A percentile compares a stretch with the other conserved stretches of the same genome.
Evolutionary conservation across 139 green algal genomes (phyloP).

Genomic region (Volvox africanus): DNA sequence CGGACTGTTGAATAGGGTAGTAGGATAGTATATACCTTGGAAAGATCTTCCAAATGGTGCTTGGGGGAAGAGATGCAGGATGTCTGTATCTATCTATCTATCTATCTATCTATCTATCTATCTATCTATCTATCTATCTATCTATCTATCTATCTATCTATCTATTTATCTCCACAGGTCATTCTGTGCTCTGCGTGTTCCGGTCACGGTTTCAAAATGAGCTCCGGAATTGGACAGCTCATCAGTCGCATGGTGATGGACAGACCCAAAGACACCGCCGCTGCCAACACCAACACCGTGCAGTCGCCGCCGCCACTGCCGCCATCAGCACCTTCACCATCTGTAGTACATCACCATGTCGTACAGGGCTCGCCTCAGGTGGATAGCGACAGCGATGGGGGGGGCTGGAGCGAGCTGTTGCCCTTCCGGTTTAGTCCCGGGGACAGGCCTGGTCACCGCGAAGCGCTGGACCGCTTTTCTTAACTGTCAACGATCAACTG

Average conservation of each 20-base stretch:
- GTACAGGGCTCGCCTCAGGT: no score
- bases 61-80: no score
- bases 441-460: slow-evolving; percentile 15
- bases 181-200: slow-evolving; percentile 80
- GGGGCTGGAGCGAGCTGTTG: slow-evolving; percentile 19
- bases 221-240: slow-evolving; percentile 64
- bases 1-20: no score
- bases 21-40: no score
- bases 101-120: no score
- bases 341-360: background rate
- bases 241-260: slow-evolving; percentile 58
- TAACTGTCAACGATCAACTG: no score
- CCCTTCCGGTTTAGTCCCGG: slow-evolving; percentile 39
- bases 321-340: background rate
- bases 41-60: no score
- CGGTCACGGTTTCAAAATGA: slow-evolving; percentile 91
- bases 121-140: no score
- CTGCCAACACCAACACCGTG: no score
- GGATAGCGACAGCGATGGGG: background rate
- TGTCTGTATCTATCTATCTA: no score
- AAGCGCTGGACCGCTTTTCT: slow-evolving; percentile 46
- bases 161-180: slow-evolving; percentile 60
- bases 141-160: no score
- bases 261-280: background rate
- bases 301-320: no score